A percentile compares a stretch with the other conserved stretches of the same genome.
phyloP scores from a whole-genome alignment of 2,329 filamentous ascomycete genomes.

The Fusarium verticillioides region DNA sequence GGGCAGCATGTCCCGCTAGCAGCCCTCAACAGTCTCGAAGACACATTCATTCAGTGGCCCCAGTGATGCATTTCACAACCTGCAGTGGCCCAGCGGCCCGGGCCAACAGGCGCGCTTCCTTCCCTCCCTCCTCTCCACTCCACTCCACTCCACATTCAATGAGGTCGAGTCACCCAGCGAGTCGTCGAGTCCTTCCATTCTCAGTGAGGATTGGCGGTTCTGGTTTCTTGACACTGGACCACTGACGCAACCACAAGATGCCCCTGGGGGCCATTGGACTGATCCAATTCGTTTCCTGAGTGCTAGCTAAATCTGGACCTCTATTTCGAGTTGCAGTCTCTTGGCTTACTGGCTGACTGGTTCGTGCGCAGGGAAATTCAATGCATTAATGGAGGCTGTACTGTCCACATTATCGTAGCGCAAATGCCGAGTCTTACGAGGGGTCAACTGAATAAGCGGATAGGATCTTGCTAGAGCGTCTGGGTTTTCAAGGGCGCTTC shows the following conservation, averaged over 20 bases:
- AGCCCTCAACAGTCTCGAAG: slow-evolving; percentile 30
- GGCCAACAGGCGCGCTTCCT: slow-evolving; percentile 17
- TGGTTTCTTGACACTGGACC: slow-evolving; percentile 24
- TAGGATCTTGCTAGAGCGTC: slow-evolving; percentile 13
- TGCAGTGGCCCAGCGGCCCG: slow-evolving; percentile 34
- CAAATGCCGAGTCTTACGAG: slow-evolving; percentile 19
- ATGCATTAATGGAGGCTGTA: slow-evolving; percentile 23
- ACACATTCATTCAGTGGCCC: slow-evolving; percentile 25
- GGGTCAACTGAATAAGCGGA: neutral
- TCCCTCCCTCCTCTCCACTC: neutral
- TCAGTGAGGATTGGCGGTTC: slow-evolving; percentile 28
- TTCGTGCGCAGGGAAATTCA: slow-evolving; percentile 13
- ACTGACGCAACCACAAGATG: slow-evolving; percentile 29
- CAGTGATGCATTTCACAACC: slow-evolving; percentile 38
- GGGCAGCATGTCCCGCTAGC: slow-evolving; percentile 5
- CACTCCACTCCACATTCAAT: neutral
- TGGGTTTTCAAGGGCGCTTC: slow-evolving; percentile 18
- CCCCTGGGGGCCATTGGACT: neutral
- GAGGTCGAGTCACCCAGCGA: slow-evolving; percentile 19
- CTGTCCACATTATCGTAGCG: slow-evolving; percentile 16
- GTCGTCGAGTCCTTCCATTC: slow-evolving; percentile 20
- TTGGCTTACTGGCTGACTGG: slow-evolving; percentile 2
- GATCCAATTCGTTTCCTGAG: neutral
- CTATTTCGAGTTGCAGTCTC: slow-evolving; percentile 8
- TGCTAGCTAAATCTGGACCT: slow-evolving; percentile 23